A percentile compares a stretch with the other conserved stretches of the same genome.
These are phyloP conservation scores for Periconia sp. DNA, from an alignment of 2,329 filamentous ascomycete species.

Conservation along the genomic window DNA sequence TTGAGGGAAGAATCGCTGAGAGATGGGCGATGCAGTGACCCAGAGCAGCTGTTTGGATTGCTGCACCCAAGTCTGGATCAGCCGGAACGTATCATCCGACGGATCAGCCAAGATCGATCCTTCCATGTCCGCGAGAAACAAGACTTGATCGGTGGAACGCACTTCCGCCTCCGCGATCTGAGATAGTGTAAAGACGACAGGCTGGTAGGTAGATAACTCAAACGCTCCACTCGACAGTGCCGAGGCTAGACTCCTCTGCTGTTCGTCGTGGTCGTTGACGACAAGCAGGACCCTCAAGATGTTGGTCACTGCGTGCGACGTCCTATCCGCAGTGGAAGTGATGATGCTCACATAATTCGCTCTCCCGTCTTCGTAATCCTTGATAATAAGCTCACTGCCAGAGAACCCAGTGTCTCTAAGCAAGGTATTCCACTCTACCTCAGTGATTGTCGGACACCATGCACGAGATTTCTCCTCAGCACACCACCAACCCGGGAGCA, in stretches of 20 bases:
- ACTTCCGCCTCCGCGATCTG: neutral
- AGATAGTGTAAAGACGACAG: neutral
- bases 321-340: neutral
- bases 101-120: neutral
- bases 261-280: neutral
- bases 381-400: constrained; percentile 22
- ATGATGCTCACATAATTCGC: constrained; percentile 7
- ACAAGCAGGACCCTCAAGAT: neutral
- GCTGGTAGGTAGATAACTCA: neutral
- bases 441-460: constrained; percentile 30
- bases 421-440: constrained; percentile 38
- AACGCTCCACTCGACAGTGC: constrained; percentile 8
- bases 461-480: constrained; percentile 25
- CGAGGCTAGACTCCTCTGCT: neutral
- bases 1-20: neutral
- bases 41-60: constrained; percentile 10
- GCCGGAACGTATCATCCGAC: neutral
- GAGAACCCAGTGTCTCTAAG: constrained; percentile 39
- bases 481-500: constrained; percentile 22
- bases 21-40: constrained; percentile 4
- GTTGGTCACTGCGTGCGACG: neutral
- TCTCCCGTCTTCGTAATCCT: constrained; percentile 1
- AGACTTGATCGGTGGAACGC: no score
- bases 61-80: constrained; percentile 1
- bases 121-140: neutral